A percentile compares a stretch with the other conserved stretches of the same genome.
phyloP scores from a whole-genome alignment of 2,329 filamentous ascomycete species.

The Geosmithia flava region DNA sequence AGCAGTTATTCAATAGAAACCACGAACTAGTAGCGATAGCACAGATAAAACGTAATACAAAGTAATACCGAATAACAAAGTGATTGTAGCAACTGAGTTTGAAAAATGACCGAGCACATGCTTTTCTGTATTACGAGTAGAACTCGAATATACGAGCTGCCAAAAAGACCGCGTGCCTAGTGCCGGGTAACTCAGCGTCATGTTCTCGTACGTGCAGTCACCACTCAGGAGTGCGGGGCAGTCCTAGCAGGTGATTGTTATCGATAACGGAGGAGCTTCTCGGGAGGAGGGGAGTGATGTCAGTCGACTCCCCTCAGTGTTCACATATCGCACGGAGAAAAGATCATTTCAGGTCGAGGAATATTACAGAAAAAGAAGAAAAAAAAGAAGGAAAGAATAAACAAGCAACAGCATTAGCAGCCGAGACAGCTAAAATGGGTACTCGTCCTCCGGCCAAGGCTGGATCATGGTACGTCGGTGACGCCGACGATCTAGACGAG shows the following conservation, averaged over 20 bases:
- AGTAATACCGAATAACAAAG: too few species aligned
- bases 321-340: not conserved
- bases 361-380: not conserved
- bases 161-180: too few species aligned
- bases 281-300: not conserved
- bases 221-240: not conserved
- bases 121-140: too few species aligned
- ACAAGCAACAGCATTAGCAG: not conserved
- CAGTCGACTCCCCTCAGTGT: not conserved
- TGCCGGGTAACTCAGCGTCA: not conserved
- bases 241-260: not conserved
- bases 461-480: conserved; percentile 72
- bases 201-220: too few species aligned
- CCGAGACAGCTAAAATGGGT: conserved; percentile 5
- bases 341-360: too few species aligned
- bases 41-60: too few species aligned
- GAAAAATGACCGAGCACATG: too few species aligned
- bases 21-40: too few species aligned
- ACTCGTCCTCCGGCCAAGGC: conserved; percentile 57
- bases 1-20: too few species aligned
- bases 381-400: not conserved
- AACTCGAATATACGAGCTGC: too few species aligned
- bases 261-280: not conserved
- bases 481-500: conserved; percentile 42
- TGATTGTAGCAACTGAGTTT: too few species aligned